A percentile compares a stretch with the other conserved stretches of the same genome.
These are phyloP conservation scores for Pyricularia pennisetigena DNA, from an alignment of 2,329 filamentous ascomycete genomes.

Conservation along the genomic window DNA sequence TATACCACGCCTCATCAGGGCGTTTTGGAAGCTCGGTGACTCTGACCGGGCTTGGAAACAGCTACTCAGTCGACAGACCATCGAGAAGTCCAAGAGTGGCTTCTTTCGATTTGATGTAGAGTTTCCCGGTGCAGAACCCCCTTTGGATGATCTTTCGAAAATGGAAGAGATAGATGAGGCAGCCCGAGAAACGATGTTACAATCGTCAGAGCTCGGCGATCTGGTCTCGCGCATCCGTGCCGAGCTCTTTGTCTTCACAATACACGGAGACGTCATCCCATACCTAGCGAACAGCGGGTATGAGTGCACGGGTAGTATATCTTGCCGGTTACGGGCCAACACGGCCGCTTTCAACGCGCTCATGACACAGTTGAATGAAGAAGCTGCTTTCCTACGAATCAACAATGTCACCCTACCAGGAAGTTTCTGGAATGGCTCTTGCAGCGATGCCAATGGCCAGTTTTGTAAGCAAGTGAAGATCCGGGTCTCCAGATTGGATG, in stretches of 20 bases:
- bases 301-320: not conserved
- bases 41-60: not conserved
- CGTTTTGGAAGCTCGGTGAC: not conserved
- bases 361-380: not conserved
- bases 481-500: not conserved
- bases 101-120: not conserved
- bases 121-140: not conserved
- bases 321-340: not conserved
- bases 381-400: not conserved
- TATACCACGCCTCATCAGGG: not conserved
- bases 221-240: not conserved
- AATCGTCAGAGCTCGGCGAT: not conserved
- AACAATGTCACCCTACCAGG: not conserved
- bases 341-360: not conserved
- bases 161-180: not conserved
- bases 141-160: not conserved
- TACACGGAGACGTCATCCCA: not conserved
- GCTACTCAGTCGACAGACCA: not conserved
- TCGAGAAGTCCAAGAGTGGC: not conserved
- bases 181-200: conserved; percentile 1
- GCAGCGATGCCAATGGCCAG: not conserved
- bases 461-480: not conserved
- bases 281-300: not conserved
- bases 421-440: not conserved
- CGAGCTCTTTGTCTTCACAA: not conserved